These are phyloP conservation scores for Arbutus unedo DNA, from an alignment of 148 eudicot genomes.

Conservation along the genomic window DNA sequence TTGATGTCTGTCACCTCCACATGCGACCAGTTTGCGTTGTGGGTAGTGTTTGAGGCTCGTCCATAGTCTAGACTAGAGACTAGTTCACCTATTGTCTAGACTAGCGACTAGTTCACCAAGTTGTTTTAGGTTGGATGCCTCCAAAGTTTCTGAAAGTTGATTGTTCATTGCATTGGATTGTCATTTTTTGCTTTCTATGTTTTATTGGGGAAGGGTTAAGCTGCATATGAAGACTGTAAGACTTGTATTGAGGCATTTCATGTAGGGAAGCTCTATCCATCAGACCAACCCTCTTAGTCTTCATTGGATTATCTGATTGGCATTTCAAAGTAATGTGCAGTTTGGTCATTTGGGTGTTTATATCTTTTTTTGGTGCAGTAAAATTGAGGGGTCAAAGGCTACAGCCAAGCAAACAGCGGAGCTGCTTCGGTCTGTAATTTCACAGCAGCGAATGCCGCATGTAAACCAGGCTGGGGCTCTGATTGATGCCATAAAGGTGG, in stretches of 20 bases:
- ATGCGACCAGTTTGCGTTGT: too few relatives aligned
- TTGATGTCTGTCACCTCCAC: too few relatives aligned
- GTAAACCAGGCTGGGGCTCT: slow-evolving; percentile 78
- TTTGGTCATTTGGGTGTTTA: not conserved
- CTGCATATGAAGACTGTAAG: not conserved
- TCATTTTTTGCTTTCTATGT: not conserved
- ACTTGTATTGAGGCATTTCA: not conserved
- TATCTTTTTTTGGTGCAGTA: slow-evolving; percentile 36
- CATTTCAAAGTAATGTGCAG: not conserved
- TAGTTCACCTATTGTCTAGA: not conserved
- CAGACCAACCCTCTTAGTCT: not conserved
- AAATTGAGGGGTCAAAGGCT: slow-evolving; percentile 88
- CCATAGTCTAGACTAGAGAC: too few relatives aligned
- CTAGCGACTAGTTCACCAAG: too few relatives aligned
- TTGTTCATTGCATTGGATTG: not conserved
- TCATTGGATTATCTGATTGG: not conserved
- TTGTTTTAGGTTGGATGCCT: not conserved
- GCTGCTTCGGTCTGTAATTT: slow-evolving; percentile 78
- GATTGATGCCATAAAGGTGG: slow-evolving; percentile 65
- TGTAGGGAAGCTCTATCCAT: not conserved
- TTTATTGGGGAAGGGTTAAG: not conserved
- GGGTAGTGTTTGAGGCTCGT: too few relatives aligned
- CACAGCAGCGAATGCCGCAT: slow-evolving; percentile 80
- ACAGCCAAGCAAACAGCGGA: slow-evolving; percentile 88
- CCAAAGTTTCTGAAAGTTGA: not conserved